Percentiles rank a stretch among this genome's conserved stretches.
Evolutionary conservation across 768 basidiomycete genomes (phyloP).

Genomic region (Trametes villosa): DNA sequence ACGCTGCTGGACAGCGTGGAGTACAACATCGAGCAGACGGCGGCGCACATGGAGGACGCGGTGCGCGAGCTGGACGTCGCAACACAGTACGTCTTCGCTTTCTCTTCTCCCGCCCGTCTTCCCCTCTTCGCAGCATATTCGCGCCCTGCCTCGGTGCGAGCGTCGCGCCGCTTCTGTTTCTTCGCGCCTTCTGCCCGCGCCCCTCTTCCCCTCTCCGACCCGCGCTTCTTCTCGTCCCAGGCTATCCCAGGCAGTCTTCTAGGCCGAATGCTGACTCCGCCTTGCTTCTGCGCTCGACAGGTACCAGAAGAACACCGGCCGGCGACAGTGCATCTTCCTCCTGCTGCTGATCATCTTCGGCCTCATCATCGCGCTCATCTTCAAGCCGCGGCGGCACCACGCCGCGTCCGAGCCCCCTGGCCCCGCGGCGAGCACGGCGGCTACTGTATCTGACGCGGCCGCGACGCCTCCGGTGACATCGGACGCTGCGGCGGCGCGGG

Average conservation of each 20-base stretch:
- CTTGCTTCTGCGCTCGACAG: constrained; percentile 41
- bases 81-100: constrained; percentile 65
- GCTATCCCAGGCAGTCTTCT: neutral
- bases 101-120: neutral
- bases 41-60: constrained; percentile 78
- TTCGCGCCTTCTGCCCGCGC: neutral
- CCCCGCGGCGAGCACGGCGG: constrained; percentile 33
- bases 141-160: neutral
- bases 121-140: neutral
- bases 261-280: neutral
- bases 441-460: constrained; percentile 60
- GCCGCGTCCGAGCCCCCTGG: constrained; percentile 59
- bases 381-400: constrained; percentile 78
- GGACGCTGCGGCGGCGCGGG: neutral
- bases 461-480: constrained; percentile 36
- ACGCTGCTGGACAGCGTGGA: constrained; percentile 96
- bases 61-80: constrained; percentile 85
- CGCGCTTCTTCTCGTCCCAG: neutral
- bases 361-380: constrained; percentile 84
- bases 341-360: constrained; percentile 89
- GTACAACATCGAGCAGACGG: constrained; percentile 95
- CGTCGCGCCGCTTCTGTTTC: neutral
- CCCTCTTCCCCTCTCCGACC: neutral
- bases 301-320: constrained; percentile 93
- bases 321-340: constrained; percentile 92